phyloP scores from a whole-genome alignment of 2,329 filamentous ascomycete species.

The Hypoxylon sp. region DNA sequence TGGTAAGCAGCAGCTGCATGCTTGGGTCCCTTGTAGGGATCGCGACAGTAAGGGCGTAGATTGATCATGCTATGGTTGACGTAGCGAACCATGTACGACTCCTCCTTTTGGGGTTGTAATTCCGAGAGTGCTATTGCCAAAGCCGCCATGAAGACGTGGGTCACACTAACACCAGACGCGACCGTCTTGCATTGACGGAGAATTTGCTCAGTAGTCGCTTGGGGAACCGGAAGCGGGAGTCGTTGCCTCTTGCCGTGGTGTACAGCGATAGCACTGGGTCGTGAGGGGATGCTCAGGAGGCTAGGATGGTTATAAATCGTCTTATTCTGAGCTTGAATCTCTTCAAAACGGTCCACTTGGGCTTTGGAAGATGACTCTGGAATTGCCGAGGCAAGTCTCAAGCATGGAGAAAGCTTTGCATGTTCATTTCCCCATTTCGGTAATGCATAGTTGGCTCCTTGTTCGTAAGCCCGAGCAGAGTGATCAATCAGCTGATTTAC shows the following conservation, averaged over 20 bases:
- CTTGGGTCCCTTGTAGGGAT: constrained; percentile 22
- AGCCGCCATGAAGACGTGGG: constrained; percentile 37
- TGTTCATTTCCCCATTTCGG: constrained; percentile 27
- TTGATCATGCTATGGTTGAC: constrained; percentile 39
- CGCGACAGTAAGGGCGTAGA: constrained; percentile 31
- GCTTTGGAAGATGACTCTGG: constrained; percentile 21
- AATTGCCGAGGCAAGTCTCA: constrained; percentile 24
- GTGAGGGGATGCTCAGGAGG: constrained; percentile 30
- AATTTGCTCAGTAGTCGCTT: constrained; percentile 19
- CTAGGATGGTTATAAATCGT: constrained; percentile 23
- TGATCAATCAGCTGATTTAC: constrained; percentile 27
- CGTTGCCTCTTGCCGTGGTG: constrained; percentile 21
- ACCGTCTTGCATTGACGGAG: constrained; percentile 23
- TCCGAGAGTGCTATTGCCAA: constrained; percentile 29
- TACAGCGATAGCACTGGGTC: background rate
- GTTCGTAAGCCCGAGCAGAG: constrained; percentile 20
- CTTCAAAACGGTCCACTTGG: constrained; percentile 21
- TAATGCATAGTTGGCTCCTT: constrained; percentile 20
- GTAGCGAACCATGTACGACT: constrained; percentile 31
- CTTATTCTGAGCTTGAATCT: constrained; percentile 29
- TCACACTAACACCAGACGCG: constrained; percentile 28
- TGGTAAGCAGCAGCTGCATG: constrained; percentile 37
- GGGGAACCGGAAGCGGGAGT: constrained; percentile 10
- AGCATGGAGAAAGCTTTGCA: constrained; percentile 31
- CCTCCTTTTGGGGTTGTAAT: constrained; percentile 19